Evolutionary conservation across 495 filamentous ascomycete genomes (phyloP), one percentile per base, ranked within the genome.

Genomic region (Daldinia concentrica): DNA sequence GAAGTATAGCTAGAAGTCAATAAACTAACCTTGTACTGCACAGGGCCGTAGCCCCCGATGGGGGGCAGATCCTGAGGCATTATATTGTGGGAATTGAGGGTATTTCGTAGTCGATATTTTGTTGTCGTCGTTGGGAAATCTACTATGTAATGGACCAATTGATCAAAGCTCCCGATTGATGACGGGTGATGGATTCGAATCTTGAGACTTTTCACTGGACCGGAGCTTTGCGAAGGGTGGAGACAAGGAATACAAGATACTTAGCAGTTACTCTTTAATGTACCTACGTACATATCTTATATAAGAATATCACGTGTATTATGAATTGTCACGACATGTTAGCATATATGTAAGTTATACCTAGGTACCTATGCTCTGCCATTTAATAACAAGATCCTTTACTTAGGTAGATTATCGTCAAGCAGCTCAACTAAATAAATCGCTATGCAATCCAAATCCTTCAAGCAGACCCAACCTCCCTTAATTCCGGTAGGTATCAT

Each of bases 1-100:
- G n/a, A n/a, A n/a, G n/a, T n/a, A n/a, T n/a, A n/a, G n/a, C n/a
- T n/a, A n/a, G n/a, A n/a, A n/a, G n/a, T n/a, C n/a, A n/a, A n/a
- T n/a, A n/a, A n/a, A n/a, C 85, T 72, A 80, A 94, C 92, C 89
- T 97, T 97, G 86, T 97, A 99, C 82, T 98, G 95, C 58, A 99
- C 90, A 73, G 93, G 91, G 75, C 87, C 91, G 80, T 99, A 99
- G 86, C 95, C 95, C 84, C 95, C 95, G 76, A 79, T 76, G 69
- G 95, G 95, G 82, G 95, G 95, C 85, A 99, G 91, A 88, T 98
- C 95, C 88, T 91, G 89, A 77, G 88, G 87, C 89, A 91, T 90
- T 58, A 27, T 77, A 86, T 81, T 76, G 4, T 0, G 29, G 29
- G 0, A 6, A 30, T 30, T 2, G 29, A 5, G 6, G 43, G 8